Evolutionary conservation across 2,329 filamentous ascomycete species (phyloP).

Genomic region (Fusarium keratoplasticum): DNA sequence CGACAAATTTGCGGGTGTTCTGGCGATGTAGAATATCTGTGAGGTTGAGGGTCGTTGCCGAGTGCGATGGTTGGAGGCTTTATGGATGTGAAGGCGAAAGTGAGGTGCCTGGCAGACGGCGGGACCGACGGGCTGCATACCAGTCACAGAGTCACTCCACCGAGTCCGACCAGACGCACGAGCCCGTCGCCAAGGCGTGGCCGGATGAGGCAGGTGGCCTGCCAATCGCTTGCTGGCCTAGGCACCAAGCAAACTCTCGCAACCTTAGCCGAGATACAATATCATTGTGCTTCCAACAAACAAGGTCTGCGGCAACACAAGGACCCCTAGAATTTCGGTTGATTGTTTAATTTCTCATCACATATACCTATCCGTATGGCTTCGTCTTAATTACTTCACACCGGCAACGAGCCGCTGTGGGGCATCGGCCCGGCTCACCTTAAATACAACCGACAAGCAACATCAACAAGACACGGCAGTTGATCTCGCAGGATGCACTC

Average conservation of each 20-base stretch:
- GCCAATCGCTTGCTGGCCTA: constrained; percentile 23
- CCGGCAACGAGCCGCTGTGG: not conserved
- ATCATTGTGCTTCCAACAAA: constrained; percentile 17
- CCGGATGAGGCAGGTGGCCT: constrained; percentile 30
- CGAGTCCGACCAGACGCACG: constrained; percentile 21
- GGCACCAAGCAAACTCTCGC: constrained; percentile 8
- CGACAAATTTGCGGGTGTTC: constrained; percentile 5
- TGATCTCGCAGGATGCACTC: not conserved
- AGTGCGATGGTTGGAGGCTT: constrained; percentile 26
- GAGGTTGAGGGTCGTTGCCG: constrained; percentile 21
- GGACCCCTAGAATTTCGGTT: not conserved
- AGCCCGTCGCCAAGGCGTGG: constrained; percentile 14
- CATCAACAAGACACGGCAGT: not conserved
- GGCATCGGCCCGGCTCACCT: not conserved
- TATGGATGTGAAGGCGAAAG: constrained; percentile 23
- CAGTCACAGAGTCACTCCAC: constrained; percentile 29
- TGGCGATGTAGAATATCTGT: not conserved
- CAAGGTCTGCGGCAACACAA: not conserved
- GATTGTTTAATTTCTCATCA: not conserved
- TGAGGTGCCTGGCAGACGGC: constrained; percentile 9
- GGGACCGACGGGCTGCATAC: constrained; percentile 24
- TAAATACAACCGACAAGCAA: not conserved
- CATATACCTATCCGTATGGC: not conserved
- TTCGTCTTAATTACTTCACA: not conserved
- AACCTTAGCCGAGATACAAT: constrained; percentile 13